phyloP scores from a whole-genome alignment of 108 stramenopile genomes.

The Parietichytrium sp. region DNA sequence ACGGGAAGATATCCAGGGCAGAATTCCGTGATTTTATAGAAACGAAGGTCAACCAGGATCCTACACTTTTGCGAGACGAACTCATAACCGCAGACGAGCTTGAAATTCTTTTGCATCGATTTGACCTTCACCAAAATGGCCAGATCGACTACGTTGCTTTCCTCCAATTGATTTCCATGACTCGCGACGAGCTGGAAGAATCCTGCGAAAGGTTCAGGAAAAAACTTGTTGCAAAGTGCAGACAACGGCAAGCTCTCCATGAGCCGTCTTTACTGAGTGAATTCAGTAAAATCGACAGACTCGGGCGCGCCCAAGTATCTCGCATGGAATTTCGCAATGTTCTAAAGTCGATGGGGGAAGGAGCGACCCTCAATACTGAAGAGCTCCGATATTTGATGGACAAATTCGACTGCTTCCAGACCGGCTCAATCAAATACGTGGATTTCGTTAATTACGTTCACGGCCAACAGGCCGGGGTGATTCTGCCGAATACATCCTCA shows the following conservation, averaged over 20 bases:
- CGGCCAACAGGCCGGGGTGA: background rate
- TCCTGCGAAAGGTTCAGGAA: background rate
- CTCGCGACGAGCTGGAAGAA: background rate
- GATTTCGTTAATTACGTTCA: constrained; percentile 26
- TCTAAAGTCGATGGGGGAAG: background rate
- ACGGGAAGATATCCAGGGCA: background rate
- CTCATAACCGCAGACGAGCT: background rate
- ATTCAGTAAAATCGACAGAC: background rate
- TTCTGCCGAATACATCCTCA: background rate
- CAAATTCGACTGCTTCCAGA: background rate
- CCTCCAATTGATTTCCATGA: background rate
- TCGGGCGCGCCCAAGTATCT: background rate
- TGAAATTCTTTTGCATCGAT: background rate
- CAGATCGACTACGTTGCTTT: background rate
- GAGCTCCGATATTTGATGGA: constrained; percentile 16
- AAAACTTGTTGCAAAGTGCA: background rate
- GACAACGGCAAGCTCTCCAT: background rate
- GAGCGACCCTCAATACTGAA: background rate
- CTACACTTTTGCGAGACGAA: background rate
- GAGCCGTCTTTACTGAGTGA: background rate
- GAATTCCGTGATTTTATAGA: background rate
- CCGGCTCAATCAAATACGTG: background rate
- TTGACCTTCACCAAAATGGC: background rate
- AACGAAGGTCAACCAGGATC: background rate
- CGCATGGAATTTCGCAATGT: background rate